Conservation (phyloP, 257 asterid genomes). For the Plectranthus barbatus region DNA sequence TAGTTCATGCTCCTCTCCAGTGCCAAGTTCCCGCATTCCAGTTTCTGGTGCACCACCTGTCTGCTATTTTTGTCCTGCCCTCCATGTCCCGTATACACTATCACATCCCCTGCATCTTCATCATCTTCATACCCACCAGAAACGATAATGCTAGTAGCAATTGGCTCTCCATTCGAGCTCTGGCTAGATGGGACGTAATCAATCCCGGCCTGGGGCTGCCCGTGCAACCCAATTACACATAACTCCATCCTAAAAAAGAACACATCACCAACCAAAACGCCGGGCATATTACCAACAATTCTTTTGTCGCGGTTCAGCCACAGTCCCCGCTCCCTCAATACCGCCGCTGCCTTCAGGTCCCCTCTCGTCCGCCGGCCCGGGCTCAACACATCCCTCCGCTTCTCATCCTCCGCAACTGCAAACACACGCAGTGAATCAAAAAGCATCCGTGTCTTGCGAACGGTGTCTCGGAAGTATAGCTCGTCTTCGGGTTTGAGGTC, state of each 20-base stretch:
- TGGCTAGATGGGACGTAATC: constrained; percentile 62
- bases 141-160: constrained; percentile 82
- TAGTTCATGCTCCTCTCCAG: constrained; percentile 81
- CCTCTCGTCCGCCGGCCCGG: constrained; percentile 34
- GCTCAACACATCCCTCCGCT: constrained; percentile 3
- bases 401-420: constrained; percentile 40
- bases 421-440: constrained; percentile 66
- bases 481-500: constrained; percentile 56
- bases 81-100: constrained; percentile 90
- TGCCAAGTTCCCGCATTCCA: constrained; percentile 78
- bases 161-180: constrained; percentile 81
- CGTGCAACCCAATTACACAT: constrained; percentile 78
- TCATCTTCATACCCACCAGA: constrained; percentile 95
- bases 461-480: constrained; percentile 35
- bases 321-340: constrained; percentile 47
- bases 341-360: constrained; percentile 61
- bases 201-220: constrained; percentile 85
- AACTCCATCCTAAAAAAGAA: constrained; percentile 83
- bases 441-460: constrained; percentile 55
- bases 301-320: constrained; percentile 81
- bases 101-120: constrained; percentile 70
- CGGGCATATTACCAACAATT: constrained; percentile 74
- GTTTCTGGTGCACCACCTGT: constrained; percentile 71
- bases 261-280: constrained; percentile 61
- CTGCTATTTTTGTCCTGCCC: constrained; percentile 62